A percentile compares a stretch with the other conserved stretches of the same genome.
Evolutionary conservation across 1,284 basidiomycete species (phyloP).

Genomic region (Leccinum laetum): DNA sequence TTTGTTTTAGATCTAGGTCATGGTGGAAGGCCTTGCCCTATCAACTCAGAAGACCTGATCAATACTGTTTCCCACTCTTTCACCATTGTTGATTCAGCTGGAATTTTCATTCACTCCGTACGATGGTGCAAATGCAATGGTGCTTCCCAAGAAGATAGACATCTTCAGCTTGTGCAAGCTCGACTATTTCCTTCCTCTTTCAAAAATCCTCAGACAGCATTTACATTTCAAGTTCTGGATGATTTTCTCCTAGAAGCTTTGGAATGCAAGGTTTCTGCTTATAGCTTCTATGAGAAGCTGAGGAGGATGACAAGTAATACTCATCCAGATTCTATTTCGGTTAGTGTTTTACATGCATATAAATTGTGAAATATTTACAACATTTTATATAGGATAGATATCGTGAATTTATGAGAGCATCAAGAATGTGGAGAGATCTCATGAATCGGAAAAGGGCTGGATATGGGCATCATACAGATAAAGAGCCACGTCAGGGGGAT

Average conservation of each 20-base stretch:
- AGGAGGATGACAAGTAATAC: conserved; percentile 7
- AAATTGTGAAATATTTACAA: not conserved
- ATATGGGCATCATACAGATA: conserved; percentile 4
- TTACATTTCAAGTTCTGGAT: conserved; percentile 29
- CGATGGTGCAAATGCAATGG: conserved; percentile 3
- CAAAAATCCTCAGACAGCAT: conserved; percentile 23
- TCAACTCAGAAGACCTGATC: not conserved
- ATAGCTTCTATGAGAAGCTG: conserved; percentile 27
- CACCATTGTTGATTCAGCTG: not conserved
- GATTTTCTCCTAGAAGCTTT: conserved; percentile 26
- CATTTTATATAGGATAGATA: conserved; percentile 7
- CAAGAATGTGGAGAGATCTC: conserved; percentile 10
- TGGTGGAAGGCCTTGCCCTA: not conserved
- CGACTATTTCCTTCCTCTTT: conserved; percentile 26
- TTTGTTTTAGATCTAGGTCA: not conserved
- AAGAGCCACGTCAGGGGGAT: not conserved
- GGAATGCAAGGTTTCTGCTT: conserved; percentile 29
- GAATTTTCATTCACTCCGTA: not conserved
- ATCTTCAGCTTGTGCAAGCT: conserved; percentile 13
- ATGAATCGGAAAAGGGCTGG: not conserved
- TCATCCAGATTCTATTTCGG: conserved; percentile 21
- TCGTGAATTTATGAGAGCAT: conserved; percentile 8
- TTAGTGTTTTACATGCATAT: conserved; percentile 5
- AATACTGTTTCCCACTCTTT: not conserved
- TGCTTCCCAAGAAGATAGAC: not conserved